Conservation (phyloP, 495 filamentous ascomycete genomes). For the Darksidea phi region DNA sequence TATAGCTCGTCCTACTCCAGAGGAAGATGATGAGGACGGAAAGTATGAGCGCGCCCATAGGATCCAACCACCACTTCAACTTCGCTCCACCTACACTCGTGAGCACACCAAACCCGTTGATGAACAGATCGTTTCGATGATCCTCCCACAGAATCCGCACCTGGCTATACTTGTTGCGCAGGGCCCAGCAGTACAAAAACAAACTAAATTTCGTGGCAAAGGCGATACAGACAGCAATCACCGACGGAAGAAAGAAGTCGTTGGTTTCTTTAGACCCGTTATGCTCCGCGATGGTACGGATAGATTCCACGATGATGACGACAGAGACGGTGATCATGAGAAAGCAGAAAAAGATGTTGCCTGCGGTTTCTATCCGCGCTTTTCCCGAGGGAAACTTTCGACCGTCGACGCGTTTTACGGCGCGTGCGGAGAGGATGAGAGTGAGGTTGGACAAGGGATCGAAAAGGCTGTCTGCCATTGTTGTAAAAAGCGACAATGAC, state of each 20-base stretch:
- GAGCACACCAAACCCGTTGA: slow-evolving; percentile 77
- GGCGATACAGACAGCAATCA: slow-evolving; percentile 83
- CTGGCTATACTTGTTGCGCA: slow-evolving; percentile 85
- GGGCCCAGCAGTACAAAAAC: slow-evolving; percentile 88
- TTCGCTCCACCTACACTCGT: slow-evolving; percentile 85
- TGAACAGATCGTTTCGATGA: slow-evolving; percentile 50
- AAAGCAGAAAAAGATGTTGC: slow-evolving; percentile 97
- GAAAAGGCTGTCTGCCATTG: slow-evolving; percentile 95
- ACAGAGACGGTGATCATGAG: slow-evolving; percentile 90
- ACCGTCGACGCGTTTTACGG: slow-evolving; percentile 85
- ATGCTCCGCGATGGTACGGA: slow-evolving; percentile 60
- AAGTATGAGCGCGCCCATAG: slow-evolving; percentile 83
- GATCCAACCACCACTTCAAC: slow-evolving; percentile 93
- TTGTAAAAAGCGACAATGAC: slow-evolving; percentile 93
- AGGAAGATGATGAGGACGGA: slow-evolving; percentile 71
- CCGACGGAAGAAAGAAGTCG: slow-evolving; percentile 75
- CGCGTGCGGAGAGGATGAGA: slow-evolving; percentile 82
- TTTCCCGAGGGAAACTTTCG: slow-evolving; percentile 90
- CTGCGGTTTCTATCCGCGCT: slow-evolving; percentile 90
- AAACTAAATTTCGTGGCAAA: slow-evolving; percentile 79
- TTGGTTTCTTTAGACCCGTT: slow-evolving; percentile 37
- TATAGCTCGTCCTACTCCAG: slow-evolving; percentile 83
- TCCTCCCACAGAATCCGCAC: slow-evolving; percentile 81
- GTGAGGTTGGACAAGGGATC: slow-evolving; percentile 90
- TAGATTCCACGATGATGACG: slow-evolving; percentile 85